Evolutionary conservation across 2,329 filamentous ascomycete genomes (phyloP), one percentile per base, ranked within the genome.

Genomic region (Fusarium graminum): DNA sequence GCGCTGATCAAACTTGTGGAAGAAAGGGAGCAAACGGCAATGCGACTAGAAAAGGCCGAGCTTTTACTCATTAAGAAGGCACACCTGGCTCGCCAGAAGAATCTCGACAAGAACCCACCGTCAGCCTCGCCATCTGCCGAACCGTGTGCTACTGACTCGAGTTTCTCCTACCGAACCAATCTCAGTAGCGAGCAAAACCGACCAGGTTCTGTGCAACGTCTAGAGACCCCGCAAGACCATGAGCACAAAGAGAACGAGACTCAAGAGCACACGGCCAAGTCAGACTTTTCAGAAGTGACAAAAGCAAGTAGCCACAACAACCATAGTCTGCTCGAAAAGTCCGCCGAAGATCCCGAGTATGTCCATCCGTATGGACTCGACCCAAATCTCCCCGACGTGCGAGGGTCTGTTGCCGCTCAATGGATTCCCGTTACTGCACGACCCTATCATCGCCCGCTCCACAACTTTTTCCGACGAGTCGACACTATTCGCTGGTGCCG

Each of bases 401-500:
- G 80, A 43, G 80, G 80, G 28, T 81, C 80, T 57, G 81, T 92
- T 36, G 91, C 92, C 13, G 87, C 89, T 14, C 90, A 89, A 67
- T 97, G 91, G 89, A 81, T 97, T 38, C 84, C 88, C 16, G 80
- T 83, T 11, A 90, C 92, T 77, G 85, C 93, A 70, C 87, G 93
- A 41, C 93, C 93, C 2, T 89, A 90, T 2, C 93, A 97, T 75
- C 75, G 83, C 1, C 80, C 85, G 7, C 77, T 95, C 22, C 86
- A 86, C 16, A 83, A 92, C 44, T 86, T 94, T 68, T 92, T 93
- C 69, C 90, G 93, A 75, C 95, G 97, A 77, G 94, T 97, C 16
- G 95, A 99, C 79, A 95, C 93, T 0, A 97, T 99, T 77, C 88
- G 94, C 64, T 97, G 92, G 91, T 91, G 89, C 65, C 91, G 95